Evolutionary conservation across 345 rosid species (phyloP).

Genomic region (Eucalyptus virginea): DNA sequence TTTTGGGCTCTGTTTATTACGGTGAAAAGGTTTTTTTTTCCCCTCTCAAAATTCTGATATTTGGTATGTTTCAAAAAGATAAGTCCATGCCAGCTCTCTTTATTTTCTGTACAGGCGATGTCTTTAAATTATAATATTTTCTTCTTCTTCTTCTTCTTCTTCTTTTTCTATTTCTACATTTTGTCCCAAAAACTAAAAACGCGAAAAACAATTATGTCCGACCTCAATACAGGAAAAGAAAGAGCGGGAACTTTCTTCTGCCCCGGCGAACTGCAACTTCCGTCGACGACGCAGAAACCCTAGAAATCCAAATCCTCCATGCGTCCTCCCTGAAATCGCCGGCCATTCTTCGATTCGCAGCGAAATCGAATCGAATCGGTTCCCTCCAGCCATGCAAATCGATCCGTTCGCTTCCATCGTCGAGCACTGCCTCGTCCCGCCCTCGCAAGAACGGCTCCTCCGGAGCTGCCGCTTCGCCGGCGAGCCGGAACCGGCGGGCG

Average conservation of each 20-base stretch:
- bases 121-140: not conserved
- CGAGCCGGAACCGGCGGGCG: not conserved
- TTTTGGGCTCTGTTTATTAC: not conserved
- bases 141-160: not conserved
- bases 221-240: not conserved
- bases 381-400: not conserved
- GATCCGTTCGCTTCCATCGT: conserved; percentile 1
- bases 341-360: not conserved
- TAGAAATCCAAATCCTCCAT: not conserved
- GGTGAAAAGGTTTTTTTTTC: not conserved
- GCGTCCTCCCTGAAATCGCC: not conserved
- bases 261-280: not conserved
- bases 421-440: not conserved
- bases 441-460: conserved; percentile 5
- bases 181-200: not conserved
- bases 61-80: not conserved
- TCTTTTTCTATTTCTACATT: not conserved
- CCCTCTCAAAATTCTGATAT: not conserved
- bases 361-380: not conserved
- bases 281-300: not conserved
- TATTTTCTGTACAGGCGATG: not conserved
- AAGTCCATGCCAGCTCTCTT: not conserved
- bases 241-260: not conserved
- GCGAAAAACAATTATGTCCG: not conserved
- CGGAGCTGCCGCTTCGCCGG: not conserved